These are phyloP conservation scores for Suillus luteus DNA, from an alignment of 768 basidiomycete species.

Conservation along the genomic window DNA sequence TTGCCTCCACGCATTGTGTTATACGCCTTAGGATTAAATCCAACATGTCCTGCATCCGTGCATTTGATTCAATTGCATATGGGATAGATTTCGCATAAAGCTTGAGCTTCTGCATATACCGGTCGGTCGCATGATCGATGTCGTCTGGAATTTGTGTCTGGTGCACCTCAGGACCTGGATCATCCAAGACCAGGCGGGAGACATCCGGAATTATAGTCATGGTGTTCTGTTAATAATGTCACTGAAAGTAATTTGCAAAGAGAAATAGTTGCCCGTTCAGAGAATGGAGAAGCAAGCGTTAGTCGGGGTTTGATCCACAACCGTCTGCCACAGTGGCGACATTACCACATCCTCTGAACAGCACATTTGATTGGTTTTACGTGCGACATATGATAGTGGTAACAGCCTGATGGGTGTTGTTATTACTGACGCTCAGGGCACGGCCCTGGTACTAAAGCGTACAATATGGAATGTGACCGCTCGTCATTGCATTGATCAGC, in stretches of 20 bases:
- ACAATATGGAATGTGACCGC: not conserved
- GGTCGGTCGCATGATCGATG: conserved; percentile 38
- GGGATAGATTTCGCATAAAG: conserved; percentile 67
- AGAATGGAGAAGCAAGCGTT: conserved; percentile 4
- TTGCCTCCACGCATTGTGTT: conserved; percentile 72
- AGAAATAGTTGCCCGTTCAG: not conserved
- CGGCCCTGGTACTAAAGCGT: not conserved
- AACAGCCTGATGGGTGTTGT: not conserved
- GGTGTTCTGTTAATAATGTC: conserved; percentile 2
- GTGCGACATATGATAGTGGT: not conserved
- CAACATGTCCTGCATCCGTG: conserved; percentile 74
- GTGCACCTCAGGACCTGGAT: conserved; percentile 25
- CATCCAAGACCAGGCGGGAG: conserved; percentile 45
- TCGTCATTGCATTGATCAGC: not conserved
- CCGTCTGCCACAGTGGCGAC: not conserved
- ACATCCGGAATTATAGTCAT: conserved; percentile 49
- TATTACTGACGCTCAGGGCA: conserved; percentile 4
- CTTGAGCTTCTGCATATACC: conserved; percentile 59
- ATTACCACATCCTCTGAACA: not conserved
- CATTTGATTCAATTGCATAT: conserved; percentile 74
- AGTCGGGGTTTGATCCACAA: conserved; percentile 10
- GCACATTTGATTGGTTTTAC: not conserved
- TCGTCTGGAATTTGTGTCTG: conserved; percentile 33
- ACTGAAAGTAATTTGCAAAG: conserved; percentile 5
- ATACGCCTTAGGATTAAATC: conserved; percentile 72